Evolutionary conservation across 2,329 filamentous ascomycete genomes (phyloP).

Genomic region (Phialophora verrucosa): DNA sequence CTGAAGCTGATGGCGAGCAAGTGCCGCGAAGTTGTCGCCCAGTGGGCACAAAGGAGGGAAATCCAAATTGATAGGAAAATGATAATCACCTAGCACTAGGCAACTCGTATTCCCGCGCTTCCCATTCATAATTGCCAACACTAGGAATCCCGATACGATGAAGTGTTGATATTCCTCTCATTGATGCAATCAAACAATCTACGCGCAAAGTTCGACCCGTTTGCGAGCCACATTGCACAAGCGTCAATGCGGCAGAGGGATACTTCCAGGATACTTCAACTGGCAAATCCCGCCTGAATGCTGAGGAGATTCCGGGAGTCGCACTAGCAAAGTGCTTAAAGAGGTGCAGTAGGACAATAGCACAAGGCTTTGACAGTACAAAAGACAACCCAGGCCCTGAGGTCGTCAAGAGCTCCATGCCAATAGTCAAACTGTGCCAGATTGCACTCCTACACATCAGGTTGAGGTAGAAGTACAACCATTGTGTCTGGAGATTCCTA

Average conservation of each 20-base stretch:
- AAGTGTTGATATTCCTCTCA: neutral
- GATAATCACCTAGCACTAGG: neutral
- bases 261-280: no score
- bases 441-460: no score
- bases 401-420: no score
- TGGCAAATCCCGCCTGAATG: no score
- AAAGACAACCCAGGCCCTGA: neutral
- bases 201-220: no score
- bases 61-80: neutral
- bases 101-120: no score
- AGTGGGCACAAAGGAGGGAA: neutral
- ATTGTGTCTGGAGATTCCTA: no score
- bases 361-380: neutral
- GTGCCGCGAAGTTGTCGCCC: neutral
- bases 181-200: neutral
- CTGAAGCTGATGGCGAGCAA: neutral
- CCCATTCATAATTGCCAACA: neutral
- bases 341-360: neutral
- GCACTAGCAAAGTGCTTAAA: no score
- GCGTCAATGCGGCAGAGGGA: no score
- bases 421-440: no score
- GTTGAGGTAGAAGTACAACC: neutral
- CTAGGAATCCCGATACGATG: neutral
- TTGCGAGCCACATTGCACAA: no score
- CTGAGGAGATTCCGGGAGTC: neutral